Evolutionary conservation across 805 yeast genomes (phyloP), one percentile per base, ranked within the genome.

Genomic region (Spathaspora arborariae): DNA sequence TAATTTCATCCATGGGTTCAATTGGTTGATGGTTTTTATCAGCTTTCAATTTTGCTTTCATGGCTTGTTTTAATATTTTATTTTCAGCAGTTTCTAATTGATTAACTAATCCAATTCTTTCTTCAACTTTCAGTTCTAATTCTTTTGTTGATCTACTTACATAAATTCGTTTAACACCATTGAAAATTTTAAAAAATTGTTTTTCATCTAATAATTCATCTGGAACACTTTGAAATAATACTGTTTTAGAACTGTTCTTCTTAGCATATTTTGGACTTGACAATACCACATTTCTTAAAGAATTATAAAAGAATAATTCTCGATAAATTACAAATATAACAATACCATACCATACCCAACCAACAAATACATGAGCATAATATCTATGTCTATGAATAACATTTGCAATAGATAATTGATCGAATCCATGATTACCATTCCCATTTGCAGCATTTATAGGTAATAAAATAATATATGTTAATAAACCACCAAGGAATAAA

Each of bases 211-310:
- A 70, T 57, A 80, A 80, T 48, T 82, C 78, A 47, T 83, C 80
- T 9, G 97, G 94, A 5, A 90, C 92, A 7, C 87, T 79, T 66
- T 87, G 96, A 64, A 91, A 82, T 43, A 92, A 72, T 1, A 92
- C 88, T 1, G 92, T 85, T 62, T 96, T 81, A 10, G 92, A 84
- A 13, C 92, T 78, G 33, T 87, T 64, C 55, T 81, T 82, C 49
- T 77, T 75, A 37, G 95, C 86, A 62, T 88, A 88, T 51, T 81
- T 76, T 16, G 96, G 96, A 8, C 96, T 79, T 1, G 97, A 76
- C 47, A 89, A 69, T 2, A 82, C 87, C 8, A 90, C 91, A 57
- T 81, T 81, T 55, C 95, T 79, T 56, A 88, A 68, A 2, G 94
- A 83, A 48, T 83, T 78, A 67, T 82, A 92, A 64, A 82, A 88